Evolutionary conservation across 2,329 filamentous ascomycete genomes (phyloP).

Genomic region (Aspergillus brasiliensis): DNA sequence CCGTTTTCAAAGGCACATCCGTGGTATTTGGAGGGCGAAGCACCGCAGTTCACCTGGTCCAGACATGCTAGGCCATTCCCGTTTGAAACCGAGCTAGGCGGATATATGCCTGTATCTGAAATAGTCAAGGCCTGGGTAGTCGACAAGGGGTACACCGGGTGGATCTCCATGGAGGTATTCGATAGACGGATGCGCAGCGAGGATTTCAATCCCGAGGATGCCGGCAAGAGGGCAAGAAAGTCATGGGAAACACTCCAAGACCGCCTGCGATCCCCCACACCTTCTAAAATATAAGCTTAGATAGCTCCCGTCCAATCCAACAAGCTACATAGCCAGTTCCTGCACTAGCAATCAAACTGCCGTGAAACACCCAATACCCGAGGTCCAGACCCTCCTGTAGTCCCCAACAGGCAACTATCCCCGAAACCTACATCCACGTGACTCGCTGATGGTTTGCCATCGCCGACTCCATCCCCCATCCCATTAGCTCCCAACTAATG

Average conservation of each 20-base stretch:
- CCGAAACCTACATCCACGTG: not conserved
- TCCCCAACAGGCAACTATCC: not conserved
- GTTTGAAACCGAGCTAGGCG: slow-evolving; percentile 28
- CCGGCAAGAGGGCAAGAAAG: slow-evolving; percentile 22
- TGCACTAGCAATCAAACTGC: not conserved
- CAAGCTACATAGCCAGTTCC: not conserved
- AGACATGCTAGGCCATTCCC: slow-evolving; percentile 36
- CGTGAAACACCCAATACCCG: not conserved
- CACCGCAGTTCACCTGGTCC: slow-evolving; percentile 33
- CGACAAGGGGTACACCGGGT: slow-evolving; percentile 32
- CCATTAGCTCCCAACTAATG: not conserved
- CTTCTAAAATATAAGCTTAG: not conserved
- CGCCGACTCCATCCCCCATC: not conserved
- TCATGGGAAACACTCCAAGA: slow-evolving; percentile 24
- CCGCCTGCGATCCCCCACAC: not conserved
- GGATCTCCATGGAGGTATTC: slow-evolving; percentile 39
- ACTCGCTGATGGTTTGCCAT: not conserved
- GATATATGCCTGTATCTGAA: slow-evolving; percentile 32
- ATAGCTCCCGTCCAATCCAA: no score
- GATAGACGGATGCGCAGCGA: slow-evolving; percentile 31
- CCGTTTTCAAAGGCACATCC: slow-evolving; percentile 33
- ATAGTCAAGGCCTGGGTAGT: slow-evolving; percentile 32
- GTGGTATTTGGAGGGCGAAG: slow-evolving; percentile 32
- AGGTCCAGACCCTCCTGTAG: not conserved
- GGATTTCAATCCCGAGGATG: slow-evolving; percentile 15